phyloP scores from a whole-genome alignment of 805 yeast species.

The Starmerella apicola region DNA sequence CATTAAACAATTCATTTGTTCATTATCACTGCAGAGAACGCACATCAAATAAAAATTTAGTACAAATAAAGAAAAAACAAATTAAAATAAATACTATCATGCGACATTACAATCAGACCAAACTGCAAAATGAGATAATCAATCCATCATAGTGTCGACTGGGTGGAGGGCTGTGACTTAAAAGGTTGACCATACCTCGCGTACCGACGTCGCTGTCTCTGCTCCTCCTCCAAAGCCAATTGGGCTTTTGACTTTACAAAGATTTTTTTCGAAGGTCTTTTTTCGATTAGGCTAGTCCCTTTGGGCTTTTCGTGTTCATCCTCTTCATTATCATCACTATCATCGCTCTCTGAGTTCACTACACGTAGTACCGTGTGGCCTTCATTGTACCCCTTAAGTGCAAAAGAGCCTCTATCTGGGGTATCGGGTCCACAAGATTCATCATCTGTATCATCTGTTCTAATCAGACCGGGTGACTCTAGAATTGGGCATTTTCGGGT shows the following conservation, averaged over 20 bases:
- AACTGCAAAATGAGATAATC: too few species aligned
- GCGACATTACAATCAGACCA: too few species aligned
- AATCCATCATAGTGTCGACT: too few species aligned
- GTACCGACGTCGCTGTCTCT: constrained; percentile 11
- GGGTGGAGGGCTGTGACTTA: too few species aligned
- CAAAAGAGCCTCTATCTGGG: constrained; percentile 8
- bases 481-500: constrained; percentile 16
- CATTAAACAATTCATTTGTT: too few species aligned
- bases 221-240: constrained; percentile 19
- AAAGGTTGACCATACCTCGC: constrained; percentile 17
- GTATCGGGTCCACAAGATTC: constrained; percentile 5
- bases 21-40: too few species aligned
- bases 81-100: too few species aligned
- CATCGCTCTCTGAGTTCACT: constrained; percentile 11
- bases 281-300: too few species aligned
- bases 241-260: constrained; percentile 19
- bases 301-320: too few species aligned
- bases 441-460: background rate
- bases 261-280: constrained; percentile 3
- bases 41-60: too few species aligned
- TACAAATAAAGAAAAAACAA: too few species aligned
- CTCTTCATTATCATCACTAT: background rate
- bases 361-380: constrained; percentile 16
- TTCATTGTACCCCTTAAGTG: constrained; percentile 17
- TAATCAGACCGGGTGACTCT: background rate